Conservation (phyloP, 164 flowering plant species). For the Stephania yunnanensis region DNA sequence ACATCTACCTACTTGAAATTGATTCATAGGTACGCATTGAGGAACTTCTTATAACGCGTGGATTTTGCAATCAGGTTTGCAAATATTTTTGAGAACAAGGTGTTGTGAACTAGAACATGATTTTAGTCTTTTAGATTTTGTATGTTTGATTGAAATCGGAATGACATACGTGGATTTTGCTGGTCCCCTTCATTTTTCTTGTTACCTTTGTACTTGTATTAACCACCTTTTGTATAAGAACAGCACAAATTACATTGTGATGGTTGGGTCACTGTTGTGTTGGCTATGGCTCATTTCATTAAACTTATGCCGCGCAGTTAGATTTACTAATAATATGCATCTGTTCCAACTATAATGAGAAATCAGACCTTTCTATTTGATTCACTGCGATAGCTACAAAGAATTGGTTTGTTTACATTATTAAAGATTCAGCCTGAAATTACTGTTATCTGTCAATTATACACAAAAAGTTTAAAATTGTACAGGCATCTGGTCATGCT, state of each 20-base stretch:
- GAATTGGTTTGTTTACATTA: not conserved
- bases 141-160: not conserved
- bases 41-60: not conserved
- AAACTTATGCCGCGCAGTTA: too few species aligned
- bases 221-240: not conserved
- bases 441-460: not conserved
- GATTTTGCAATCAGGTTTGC: not conserved
- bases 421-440: not conserved
- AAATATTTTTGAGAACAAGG: not conserved
- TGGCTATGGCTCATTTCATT: too few species aligned
- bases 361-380: not conserved
- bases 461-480: not conserved
- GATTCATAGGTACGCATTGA: not conserved
- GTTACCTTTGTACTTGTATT: not conserved
- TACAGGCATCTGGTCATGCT: not conserved
- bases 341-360: not conserved
- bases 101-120: not conserved
- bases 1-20: slow-evolving; percentile 12
- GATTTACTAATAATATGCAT: not conserved
- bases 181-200: not conserved
- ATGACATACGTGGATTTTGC: not conserved
- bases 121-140: not conserved
- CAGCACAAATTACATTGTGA: not conserved
- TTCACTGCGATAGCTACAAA: not conserved
- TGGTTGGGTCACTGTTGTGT: not conserved